A percentile compares a stretch with the other conserved stretches of the same genome.
Conservation (phyloP, 306 rosid species). For the Neltuma alba region DNA sequence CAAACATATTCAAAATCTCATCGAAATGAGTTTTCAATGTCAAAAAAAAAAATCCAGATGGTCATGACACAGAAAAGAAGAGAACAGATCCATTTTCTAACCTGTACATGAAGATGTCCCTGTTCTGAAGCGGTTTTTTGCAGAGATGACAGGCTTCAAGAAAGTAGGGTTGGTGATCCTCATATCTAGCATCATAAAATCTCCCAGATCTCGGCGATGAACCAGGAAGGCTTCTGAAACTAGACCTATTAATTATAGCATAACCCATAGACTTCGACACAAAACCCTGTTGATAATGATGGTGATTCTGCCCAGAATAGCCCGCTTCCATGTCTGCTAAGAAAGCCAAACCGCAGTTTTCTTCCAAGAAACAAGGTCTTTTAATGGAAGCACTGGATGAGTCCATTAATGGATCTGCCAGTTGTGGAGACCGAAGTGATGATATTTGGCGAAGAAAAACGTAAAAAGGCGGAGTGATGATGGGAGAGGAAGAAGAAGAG, state of each 20-base stretch:
- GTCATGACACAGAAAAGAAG: neutral
- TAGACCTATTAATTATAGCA: constrained; percentile 26
- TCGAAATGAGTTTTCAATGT: neutral
- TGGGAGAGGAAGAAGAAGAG: neutral
- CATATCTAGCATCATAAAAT: constrained; percentile 70
- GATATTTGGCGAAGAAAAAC: neutral
- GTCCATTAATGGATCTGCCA: constrained; percentile 40
- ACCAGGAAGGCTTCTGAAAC: constrained; percentile 41
- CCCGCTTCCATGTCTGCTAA: constrained; percentile 65
- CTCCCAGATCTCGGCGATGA: constrained; percentile 73
- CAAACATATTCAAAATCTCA: neutral
- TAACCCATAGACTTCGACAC: constrained; percentile 61
- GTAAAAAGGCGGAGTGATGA: neutral
- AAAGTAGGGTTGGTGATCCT: constrained; percentile 76
- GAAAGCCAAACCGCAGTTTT: constrained; percentile 69
- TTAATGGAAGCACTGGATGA: constrained; percentile 17
- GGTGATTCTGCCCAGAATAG: constrained; percentile 40
- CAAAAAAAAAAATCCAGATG: neutral
- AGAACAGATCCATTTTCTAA: constrained; percentile 14
- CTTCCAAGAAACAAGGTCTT: constrained; percentile 63
- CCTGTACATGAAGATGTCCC: constrained; percentile 99
- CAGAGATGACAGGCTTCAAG: constrained; percentile 78
- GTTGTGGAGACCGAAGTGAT: neutral
- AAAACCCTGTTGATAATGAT: constrained; percentile 19
- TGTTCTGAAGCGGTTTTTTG: constrained; percentile 65